A percentile compares a stretch with the other conserved stretches of the same genome.
Evolutionary conservation across 2,329 filamentous ascomycete genomes (phyloP).

Genomic region (Fusarium lateritium): DNA sequence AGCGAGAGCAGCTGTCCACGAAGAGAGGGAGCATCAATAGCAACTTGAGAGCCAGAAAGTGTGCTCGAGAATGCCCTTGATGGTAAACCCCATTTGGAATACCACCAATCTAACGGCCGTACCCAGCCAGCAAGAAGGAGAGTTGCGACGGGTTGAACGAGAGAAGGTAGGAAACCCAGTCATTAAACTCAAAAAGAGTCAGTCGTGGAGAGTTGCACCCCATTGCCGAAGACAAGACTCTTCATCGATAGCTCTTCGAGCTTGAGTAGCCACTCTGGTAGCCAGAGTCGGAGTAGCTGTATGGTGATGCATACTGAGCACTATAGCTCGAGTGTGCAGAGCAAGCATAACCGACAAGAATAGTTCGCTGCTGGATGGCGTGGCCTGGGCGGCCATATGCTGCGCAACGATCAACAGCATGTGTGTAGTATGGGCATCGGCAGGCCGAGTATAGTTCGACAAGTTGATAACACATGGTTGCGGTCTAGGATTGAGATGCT

Average conservation of each 20-base stretch:
- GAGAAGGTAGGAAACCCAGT: slow-evolving; percentile 66
- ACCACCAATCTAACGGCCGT: slow-evolving; percentile 59
- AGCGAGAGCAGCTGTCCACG: slow-evolving; percentile 21
- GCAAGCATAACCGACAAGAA: slow-evolving; percentile 88
- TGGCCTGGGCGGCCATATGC: slow-evolving; percentile 83
- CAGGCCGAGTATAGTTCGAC: slow-evolving; percentile 90
- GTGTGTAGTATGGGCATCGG: slow-evolving; percentile 89
- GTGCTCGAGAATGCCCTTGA: slow-evolving; percentile 17
- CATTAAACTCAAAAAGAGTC: slow-evolving; percentile 59
- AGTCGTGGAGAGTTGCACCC: slow-evolving; percentile 60
- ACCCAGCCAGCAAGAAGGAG: slow-evolving; percentile 63
- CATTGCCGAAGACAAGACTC: slow-evolving; percentile 66
- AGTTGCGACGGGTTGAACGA: slow-evolving; percentile 64
- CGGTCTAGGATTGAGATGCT: slow-evolving; percentile 27
- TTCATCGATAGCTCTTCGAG: slow-evolving; percentile 66
- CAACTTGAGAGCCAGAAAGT: slow-evolving; percentile 17
- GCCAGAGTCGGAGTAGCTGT: slow-evolving; percentile 68
- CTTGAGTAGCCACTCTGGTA: slow-evolving; percentile 66
- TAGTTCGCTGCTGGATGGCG: slow-evolving; percentile 78
- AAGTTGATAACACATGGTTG: slow-evolving; percentile 87
- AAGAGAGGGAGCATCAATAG: slow-evolving; percentile 21
- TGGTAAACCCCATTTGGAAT: slow-evolving; percentile 48
- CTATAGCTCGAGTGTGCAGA: slow-evolving; percentile 52
- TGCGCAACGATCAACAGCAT: slow-evolving; percentile 86
- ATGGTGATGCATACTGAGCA: slow-evolving; percentile 57